Percentiles rank a stretch among this genome's conserved stretches.
Conservation (phyloP, 2,329 filamentous ascomycete species). For the Orbilia oligospora region DNA sequence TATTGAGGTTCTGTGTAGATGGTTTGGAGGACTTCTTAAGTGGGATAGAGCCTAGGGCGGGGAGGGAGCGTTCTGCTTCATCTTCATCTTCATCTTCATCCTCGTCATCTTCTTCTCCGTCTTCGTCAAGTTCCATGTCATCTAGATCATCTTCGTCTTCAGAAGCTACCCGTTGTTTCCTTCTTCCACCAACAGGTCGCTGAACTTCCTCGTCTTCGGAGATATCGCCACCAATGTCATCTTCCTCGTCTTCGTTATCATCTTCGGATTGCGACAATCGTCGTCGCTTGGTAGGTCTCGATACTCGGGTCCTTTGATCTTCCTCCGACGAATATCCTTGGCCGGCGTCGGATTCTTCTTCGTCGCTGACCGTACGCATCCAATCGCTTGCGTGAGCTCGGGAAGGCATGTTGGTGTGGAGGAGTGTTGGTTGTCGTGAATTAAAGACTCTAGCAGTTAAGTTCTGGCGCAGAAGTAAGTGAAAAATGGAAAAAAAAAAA, state of each 20-base stretch:
- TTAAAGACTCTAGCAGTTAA: constrained; percentile 21
- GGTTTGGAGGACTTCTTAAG: constrained; percentile 64
- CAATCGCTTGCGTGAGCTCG: constrained; percentile 58
- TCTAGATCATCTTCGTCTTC: constrained; percentile 62
- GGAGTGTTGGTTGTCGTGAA: neutral
- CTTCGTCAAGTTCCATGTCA: constrained; percentile 47
- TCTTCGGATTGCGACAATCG: constrained; percentile 50
- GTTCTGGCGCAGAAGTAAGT: neutral
- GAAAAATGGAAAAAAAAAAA: constrained; percentile 1
- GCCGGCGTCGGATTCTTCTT: constrained; percentile 20
- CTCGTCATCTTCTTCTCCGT: constrained; percentile 63
- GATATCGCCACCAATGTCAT: constrained; percentile 12
- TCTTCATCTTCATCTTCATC: constrained; percentile 62
- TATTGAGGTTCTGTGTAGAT: constrained; percentile 67
- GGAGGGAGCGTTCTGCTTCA: constrained; percentile 63
- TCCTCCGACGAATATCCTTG: constrained; percentile 44
- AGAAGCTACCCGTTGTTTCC: constrained; percentile 17
- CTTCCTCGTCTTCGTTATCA: constrained; percentile 50
- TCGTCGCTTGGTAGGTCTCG: constrained; percentile 55
- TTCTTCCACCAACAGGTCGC: constrained; percentile 39
- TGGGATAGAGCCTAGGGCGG: constrained; percentile 53
- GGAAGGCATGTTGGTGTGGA: constrained; percentile 43
- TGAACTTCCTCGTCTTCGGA: constrained; percentile 58
- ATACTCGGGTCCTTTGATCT: constrained; percentile 44
- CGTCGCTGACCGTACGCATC: constrained; percentile 50